These are phyloP conservation scores for Aspergillus phoenicis DNA, from an alignment of 2,329 filamentous ascomycete species.

Conservation along the genomic window DNA sequence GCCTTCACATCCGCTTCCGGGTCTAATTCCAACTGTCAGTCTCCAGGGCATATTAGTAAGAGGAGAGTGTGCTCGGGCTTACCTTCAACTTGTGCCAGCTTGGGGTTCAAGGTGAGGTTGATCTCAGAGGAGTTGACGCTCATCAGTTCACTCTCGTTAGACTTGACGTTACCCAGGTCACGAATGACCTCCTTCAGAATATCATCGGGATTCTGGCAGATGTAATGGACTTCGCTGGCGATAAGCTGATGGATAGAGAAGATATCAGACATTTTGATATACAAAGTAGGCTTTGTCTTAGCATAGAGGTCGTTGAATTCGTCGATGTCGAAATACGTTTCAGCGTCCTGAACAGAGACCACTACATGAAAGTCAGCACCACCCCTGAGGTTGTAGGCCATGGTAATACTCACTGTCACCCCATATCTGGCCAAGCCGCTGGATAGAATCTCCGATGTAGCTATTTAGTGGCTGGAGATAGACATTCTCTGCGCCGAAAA, in stretches of 20 bases:
- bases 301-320: constrained; percentile 98
- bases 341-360: constrained; percentile 81
- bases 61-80: constrained; percentile 23
- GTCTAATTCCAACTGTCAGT: constrained; percentile 53
- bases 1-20: constrained; percentile 90
- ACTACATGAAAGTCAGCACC: constrained; percentile 53
- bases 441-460: constrained; percentile 83
- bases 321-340: constrained; percentile 94
- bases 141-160: constrained; percentile 90
- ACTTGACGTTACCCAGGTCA: constrained; percentile 93
- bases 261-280: constrained; percentile 97
- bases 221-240: constrained; percentile 72
- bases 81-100: constrained; percentile 81
- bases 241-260: constrained; percentile 93
- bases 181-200: constrained; percentile 87
- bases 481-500: constrained; percentile 92
- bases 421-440: constrained; percentile 75
- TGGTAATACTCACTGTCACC: constrained; percentile 56
- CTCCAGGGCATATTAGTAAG: constrained; percentile 11
- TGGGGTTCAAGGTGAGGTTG: constrained; percentile 84
- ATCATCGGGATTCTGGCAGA: constrained; percentile 83
- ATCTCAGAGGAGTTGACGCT: constrained; percentile 86
- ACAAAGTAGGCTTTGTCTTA: constrained; percentile 94
- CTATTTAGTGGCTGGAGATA: constrained; percentile 94
- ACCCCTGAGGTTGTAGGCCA: neutral